These are phyloP conservation scores for Scedosporium minutisporum DNA, from an alignment of 2,329 filamentous ascomycete species.

Conservation along the genomic window DNA sequence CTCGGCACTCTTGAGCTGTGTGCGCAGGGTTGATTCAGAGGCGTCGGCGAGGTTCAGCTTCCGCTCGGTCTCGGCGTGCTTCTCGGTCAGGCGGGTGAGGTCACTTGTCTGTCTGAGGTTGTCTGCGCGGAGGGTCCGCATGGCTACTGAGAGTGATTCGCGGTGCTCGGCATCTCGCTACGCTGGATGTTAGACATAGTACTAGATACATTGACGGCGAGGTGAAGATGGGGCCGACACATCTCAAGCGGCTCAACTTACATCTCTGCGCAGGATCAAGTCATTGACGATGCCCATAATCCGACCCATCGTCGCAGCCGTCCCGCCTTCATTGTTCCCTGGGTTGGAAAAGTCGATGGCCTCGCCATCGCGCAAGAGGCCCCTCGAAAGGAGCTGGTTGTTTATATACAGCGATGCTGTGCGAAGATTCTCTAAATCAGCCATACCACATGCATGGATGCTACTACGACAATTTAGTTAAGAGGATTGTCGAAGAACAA, in stretches of 20 bases:
- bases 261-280: constrained; percentile 79
- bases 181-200: background rate
- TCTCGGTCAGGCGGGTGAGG: constrained; percentile 48
- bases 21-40: constrained; percentile 59
- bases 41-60: constrained; percentile 53
- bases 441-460: constrained; percentile 27
- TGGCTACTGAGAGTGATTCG: constrained; percentile 69
- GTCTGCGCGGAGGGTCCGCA: constrained; percentile 67
- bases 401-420: constrained; percentile 65
- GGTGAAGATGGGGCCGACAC: background rate
- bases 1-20: constrained; percentile 66
- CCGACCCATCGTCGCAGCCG: constrained; percentile 61
- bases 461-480: background rate
- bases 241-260: constrained; percentile 31
- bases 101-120: constrained; percentile 64
- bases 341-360: constrained; percentile 75
- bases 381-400: constrained; percentile 59
- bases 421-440: constrained; percentile 51
- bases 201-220: background rate
- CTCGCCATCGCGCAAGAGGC: constrained; percentile 57
- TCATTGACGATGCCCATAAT: constrained; percentile 94
- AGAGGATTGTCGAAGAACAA: no score
- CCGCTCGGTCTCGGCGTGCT: constrained; percentile 43
- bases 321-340: constrained; percentile 50
- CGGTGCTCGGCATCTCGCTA: constrained; percentile 84